phyloP scores from a whole-genome alignment of 2,329 filamentous ascomycete species.

The Cladosporium sphaerospermum region DNA sequence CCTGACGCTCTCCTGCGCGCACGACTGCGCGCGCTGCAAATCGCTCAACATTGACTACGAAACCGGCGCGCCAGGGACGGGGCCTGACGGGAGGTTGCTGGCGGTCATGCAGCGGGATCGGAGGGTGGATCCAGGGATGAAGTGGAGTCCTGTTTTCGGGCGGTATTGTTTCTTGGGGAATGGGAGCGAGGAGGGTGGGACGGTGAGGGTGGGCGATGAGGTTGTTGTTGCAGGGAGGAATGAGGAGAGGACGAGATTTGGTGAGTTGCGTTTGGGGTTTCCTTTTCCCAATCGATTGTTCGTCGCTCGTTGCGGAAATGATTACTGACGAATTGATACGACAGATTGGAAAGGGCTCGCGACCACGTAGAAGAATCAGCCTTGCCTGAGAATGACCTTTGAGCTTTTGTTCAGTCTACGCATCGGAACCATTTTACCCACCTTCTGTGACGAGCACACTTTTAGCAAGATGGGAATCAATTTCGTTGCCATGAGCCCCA shows the following conservation, averaged over 20 bases:
- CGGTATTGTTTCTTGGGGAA: conserved; percentile 38
- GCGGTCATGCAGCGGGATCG: conserved; percentile 41
- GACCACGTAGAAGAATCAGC: conserved; percentile 7
- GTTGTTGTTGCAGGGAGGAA: conserved; percentile 37
- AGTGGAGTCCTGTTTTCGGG: conserved; percentile 45
- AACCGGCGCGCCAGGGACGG: conserved; percentile 36
- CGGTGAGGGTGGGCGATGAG: conserved; percentile 37
- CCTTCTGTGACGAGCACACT: background rate
- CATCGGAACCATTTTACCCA: background rate
- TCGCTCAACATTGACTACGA: conserved; percentile 44
- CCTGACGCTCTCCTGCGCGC: conserved; percentile 32
- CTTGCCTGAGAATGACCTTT: background rate
- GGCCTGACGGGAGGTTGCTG: conserved; percentile 35
- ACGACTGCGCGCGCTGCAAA: conserved; percentile 43
- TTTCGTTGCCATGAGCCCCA: background rate
- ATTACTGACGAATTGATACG: background rate
- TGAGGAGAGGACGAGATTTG: conserved; percentile 36
- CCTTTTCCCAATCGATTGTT: background rate
- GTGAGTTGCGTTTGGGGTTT: conserved; percentile 28
- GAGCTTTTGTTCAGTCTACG: background rate
- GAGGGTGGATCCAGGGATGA: conserved; percentile 39
- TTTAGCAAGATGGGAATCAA: background rate
- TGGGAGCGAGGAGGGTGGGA: conserved; percentile 24
- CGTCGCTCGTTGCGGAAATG: background rate
- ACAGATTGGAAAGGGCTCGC: conserved; percentile 23